phyloP scores from a whole-genome alignment of 352 stramenopile species.

The Peronospora belbahrii region DNA sequence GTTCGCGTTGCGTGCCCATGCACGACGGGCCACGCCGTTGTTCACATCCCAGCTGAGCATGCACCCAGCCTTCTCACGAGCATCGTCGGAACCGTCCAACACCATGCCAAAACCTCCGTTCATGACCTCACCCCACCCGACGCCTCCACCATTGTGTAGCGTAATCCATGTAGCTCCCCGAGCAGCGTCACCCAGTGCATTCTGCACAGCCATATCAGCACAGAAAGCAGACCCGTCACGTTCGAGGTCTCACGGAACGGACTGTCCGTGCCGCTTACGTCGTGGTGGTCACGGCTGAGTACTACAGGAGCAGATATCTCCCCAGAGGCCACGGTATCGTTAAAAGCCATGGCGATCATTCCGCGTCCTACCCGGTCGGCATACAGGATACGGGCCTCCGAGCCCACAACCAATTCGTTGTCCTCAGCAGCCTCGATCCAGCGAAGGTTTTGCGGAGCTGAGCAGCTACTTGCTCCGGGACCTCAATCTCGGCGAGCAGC shows the following conservation, averaged over 20 bases:
- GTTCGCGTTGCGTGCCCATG: constrained; percentile 83
- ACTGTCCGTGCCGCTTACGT: constrained; percentile 83
- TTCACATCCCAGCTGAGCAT: constrained; percentile 89
- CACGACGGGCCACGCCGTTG: constrained; percentile 76
- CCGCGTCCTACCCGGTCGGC: constrained; percentile 68
- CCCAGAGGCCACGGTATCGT: constrained; percentile 62
- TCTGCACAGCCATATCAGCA: constrained; percentile 87
- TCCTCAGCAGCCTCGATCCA: constrained; percentile 82
- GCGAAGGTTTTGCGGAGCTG: constrained; percentile 80
- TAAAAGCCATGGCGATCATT: constrained; percentile 78
- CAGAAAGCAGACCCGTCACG: constrained; percentile 78
- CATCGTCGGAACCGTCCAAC: constrained; percentile 67
- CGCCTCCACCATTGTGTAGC: constrained; percentile 85
- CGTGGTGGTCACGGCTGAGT: constrained; percentile 83
- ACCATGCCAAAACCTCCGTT: constrained; percentile 87
- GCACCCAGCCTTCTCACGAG: constrained; percentile 45
- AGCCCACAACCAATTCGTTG: constrained; percentile 84
- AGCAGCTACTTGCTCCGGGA: constrained; percentile 43
- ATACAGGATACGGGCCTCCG: constrained; percentile 86
- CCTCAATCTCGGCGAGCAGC: constrained; percentile 41
- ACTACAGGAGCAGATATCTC: constrained; percentile 69
- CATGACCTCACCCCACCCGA: constrained; percentile 85
- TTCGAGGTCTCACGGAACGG: constrained; percentile 88
- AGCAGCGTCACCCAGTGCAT: constrained; percentile 79
- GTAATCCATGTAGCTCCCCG: constrained; percentile 82